Evolutionary conservation across 2,329 filamentous ascomycete genomes (phyloP).

Genomic region (Fusarium hostae): DNA sequence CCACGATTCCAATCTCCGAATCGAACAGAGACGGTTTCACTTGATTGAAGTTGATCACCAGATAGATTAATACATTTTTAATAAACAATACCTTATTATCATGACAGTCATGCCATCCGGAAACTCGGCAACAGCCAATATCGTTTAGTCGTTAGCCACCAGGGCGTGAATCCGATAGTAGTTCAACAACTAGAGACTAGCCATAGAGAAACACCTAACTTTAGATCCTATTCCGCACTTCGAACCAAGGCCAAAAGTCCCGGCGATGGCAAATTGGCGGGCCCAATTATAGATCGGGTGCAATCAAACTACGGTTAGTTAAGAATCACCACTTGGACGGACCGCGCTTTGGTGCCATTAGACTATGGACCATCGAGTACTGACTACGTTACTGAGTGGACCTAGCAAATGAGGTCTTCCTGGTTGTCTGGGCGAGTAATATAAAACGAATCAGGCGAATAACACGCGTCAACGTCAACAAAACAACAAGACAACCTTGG

Average conservation of each 20-base stretch:
- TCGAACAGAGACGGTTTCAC: background rate
- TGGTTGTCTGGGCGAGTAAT: conserved; percentile 9
- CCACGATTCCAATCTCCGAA: background rate
- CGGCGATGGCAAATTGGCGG: conserved; percentile 9
- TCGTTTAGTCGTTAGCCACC: background rate
- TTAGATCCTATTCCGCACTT: background rate
- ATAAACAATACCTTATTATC: background rate
- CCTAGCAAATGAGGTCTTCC: conserved; percentile 8
- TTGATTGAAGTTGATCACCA: background rate
- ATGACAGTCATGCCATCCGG: conserved; percentile 19
- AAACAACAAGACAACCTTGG: background rate
- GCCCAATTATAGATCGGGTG: conserved; percentile 18
- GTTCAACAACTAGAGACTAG: conserved; percentile 28
- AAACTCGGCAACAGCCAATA: conserved; percentile 9
- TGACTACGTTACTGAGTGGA: conserved; percentile 6
- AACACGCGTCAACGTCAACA: background rate
- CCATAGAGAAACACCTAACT: background rate
- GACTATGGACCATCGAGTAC: background rate
- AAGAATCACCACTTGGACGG: conserved; percentile 1
- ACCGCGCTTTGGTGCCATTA: background rate
- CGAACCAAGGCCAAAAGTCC: conserved; percentile 1
- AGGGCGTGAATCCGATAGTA: background rate
- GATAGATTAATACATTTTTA: background rate
- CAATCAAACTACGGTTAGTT: background rate
- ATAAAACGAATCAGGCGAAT: background rate